Base-by-base conservation (phyloP, 805 yeast genomes). In the Scheffersomyces stipitis region DNA sequence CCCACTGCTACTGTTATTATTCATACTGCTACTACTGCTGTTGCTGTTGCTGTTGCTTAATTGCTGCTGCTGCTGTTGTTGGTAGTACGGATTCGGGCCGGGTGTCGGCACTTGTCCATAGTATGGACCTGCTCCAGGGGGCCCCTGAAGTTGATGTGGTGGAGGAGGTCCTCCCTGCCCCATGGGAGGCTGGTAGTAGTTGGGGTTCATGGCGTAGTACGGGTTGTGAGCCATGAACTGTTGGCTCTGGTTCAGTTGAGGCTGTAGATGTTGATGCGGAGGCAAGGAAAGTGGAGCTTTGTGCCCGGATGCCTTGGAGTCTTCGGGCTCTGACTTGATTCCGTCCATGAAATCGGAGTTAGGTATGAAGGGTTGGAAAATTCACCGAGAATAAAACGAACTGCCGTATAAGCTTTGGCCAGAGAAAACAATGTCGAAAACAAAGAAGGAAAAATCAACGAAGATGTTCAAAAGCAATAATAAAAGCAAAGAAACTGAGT, bases 61-160 rank as follows among this genome's bases (percentile, higher is more conserved):
- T 17, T 18, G 46, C 17, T 16, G 47, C 24, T 29, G 49, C 10
- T n/a, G 40, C n/a, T 9, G 46, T 14, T 23, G 41, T 24, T 29
- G 46, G 15, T 27, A 20, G 24, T 20, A 20, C 24, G 24, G 24
- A 10, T 7, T 20, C 10, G 24, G 10, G 24, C 24, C 24, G 7
- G 24, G 10, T 7, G 24, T 7, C 24, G 7, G 24, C 9, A 10
- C 24, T 20, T 20, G 24, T 10, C 9, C 10, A 10, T 20, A 20
- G 24, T 7, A 20, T 10, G 24, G n/a, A n/a, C n/a, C n/a, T n/a
- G n/a, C n/a, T n/a, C n/a, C 24, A 7, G 24, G 10, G 10, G 24
- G 9, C 24, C 10, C 9, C 10, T 20, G 24, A 20, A 10, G 24
- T 7, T 7, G 24, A 7, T 7, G 24, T 20, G 24, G 24, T 20